Base-by-base conservation (phyloP, 441 rosid genomes). In the Bocquillonia castaneifolia region DNA sequence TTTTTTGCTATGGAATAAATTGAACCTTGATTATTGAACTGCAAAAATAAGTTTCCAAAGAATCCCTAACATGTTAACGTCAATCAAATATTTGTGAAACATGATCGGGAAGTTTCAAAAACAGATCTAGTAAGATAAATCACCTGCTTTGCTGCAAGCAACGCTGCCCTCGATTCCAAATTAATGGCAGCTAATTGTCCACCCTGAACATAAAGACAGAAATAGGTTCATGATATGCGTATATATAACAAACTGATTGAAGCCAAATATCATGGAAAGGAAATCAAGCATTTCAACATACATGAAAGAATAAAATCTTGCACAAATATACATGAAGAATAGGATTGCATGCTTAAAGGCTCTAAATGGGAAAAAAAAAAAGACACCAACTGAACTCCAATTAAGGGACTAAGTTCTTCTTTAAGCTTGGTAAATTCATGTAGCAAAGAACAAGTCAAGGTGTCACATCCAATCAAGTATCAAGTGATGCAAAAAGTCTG, bases 141-240 rank as follows among this genome's bases (percentile, higher is more conserved):
- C 67, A 90, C 98, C 96, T 85, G 84, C 77, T 84, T 93, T 58
- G 98, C 98, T 31, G 86, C 94, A 73, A 90, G 85, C 77, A 93
- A 81, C 64, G 96, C 94, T 20, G 83, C 87, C 69, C 88, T 81
- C 23, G 97, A 86, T 79, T 93, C 96, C 78, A 93, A 67, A 80
- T 82, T 86, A 59, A 86, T 67, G 59, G 90, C 90, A 64, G 90
- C 89, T 64, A 93, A 60, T 64, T 88, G 87, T 53, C 90, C 97
- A 72, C 94, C 91, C 98, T 90, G 80, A 58, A 63, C 54, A 69
- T 18, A 29, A 60, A 44, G 68, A 77, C 74, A 28, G 55, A 26
- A 72, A 39, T n/a, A 10, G 14, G 18, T 28, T 31, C 29, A 40
- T 40, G 26, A 17, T 28, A 29, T 2, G 65, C n/a, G n/a, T n/a